phyloP scores from a whole-genome alignment of 1,284 basidiomycete species.

The Papiliotrema terrestris region DNA sequence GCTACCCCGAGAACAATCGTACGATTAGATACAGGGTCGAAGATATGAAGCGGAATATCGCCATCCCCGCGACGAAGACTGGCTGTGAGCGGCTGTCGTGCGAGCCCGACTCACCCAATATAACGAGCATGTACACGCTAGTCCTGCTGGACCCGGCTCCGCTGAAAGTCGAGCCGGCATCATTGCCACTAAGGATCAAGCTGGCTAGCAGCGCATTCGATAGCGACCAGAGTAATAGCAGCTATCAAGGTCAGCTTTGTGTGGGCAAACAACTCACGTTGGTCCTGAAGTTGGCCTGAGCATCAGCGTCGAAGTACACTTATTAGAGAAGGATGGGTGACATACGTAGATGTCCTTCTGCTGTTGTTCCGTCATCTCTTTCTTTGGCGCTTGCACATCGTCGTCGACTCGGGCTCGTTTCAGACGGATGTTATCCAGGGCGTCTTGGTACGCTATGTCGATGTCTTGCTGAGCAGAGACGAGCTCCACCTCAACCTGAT shows the following conservation, averaged over 20 bases:
- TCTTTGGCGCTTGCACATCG: slow-evolving; percentile 52
- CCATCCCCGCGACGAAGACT: slow-evolving; percentile 50
- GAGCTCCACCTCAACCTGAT: slow-evolving; percentile 85
- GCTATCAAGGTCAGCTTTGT: slow-evolving; percentile 13
- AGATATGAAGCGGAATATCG: slow-evolving; percentile 57
- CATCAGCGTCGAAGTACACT: background rate
- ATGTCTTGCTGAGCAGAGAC: slow-evolving; percentile 81
- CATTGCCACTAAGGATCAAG: slow-evolving; percentile 72
- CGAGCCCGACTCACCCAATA: slow-evolving; percentile 28
- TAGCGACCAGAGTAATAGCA: slow-evolving; percentile 44
- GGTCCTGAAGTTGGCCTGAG: slow-evolving; percentile 70
- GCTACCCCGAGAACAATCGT: slow-evolving; percentile 60
- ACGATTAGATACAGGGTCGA: slow-evolving; percentile 63
- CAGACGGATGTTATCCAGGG: slow-evolving; percentile 66
- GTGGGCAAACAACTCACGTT: slow-evolving; percentile 59
- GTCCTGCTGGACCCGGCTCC: slow-evolving; percentile 50
- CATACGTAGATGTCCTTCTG: slow-evolving; percentile 77
- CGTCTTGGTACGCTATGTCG: slow-evolving; percentile 84
- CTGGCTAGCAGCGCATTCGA: slow-evolving; percentile 70
- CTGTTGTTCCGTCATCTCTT: slow-evolving; percentile 56
- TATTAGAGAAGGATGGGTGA: background rate
- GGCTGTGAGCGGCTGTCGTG: background rate
- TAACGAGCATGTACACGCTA: slow-evolving; percentile 48
- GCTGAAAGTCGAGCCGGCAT: slow-evolving; percentile 63
- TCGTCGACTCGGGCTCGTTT: slow-evolving; percentile 37